Evolutionary conservation across 139 green algal species (phyloP).

Genomic region (Yamagishiella unicocca): DNA sequence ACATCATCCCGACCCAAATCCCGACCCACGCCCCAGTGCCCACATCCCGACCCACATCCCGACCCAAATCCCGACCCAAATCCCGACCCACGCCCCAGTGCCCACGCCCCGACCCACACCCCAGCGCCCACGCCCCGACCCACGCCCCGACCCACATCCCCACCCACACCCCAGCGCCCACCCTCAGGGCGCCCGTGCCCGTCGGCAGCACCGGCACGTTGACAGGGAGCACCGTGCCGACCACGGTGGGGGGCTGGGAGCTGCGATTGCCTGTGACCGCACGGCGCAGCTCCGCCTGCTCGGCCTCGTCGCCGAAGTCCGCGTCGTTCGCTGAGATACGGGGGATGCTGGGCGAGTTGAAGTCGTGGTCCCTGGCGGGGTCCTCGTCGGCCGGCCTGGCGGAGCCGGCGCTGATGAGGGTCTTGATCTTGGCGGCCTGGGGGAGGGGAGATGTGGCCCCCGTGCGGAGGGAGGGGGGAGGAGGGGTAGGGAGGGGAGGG

Average conservation of each 20-base stretch:
- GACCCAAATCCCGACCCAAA: too few relatives aligned
- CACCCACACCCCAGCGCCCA: too few relatives aligned
- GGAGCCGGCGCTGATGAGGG: not conserved
- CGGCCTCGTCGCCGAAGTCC: conserved; percentile 1
- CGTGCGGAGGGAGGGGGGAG: not conserved
- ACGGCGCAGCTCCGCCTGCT: not conserved
- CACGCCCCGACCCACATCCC: too few relatives aligned
- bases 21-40: too few relatives aligned
- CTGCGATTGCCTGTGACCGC: not conserved
- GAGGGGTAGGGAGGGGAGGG: not conserved
- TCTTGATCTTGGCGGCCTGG: not conserved
- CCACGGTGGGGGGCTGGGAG: too few relatives aligned
- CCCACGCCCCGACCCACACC: too few relatives aligned
- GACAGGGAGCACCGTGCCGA: too few relatives aligned
- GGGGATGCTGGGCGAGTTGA: not conserved
- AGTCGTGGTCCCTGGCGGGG: not conserved
- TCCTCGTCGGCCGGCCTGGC: not conserved
- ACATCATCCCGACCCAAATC: too few relatives aligned
- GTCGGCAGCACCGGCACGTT: not conserved
- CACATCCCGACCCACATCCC: too few relatives aligned
- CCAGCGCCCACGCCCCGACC: too few relatives aligned
- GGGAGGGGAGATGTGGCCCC: not conserved
- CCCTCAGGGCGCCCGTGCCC: not conserved
- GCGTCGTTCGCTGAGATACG: not conserved
- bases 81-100: too few relatives aligned